Percentiles rank a stretch among this genome's conserved stretches.
Conservation (phyloP, 306 rosid species). For the Biancaea sappan region DNA sequence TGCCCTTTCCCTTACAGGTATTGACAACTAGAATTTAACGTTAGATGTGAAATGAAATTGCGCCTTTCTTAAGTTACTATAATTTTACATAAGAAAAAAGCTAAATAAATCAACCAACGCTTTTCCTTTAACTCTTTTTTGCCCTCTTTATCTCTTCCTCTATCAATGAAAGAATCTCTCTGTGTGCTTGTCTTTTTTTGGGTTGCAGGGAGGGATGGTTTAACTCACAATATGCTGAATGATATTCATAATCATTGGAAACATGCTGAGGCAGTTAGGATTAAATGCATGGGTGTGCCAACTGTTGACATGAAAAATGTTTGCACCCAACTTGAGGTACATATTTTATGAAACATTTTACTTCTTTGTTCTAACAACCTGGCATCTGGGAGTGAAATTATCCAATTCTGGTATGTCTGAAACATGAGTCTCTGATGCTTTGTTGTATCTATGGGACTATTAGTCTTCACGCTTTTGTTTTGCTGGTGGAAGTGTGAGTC, state of each 20-base stretch:
- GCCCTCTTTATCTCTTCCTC: not conserved
- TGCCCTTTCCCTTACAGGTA: not conserved
- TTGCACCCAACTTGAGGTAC: conserved; percentile 82
- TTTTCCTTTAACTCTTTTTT: not conserved
- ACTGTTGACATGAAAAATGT: conserved; percentile 93
- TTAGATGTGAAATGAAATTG: not conserved
- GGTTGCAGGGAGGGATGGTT: conserved; percentile 86
- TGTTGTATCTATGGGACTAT: not conserved
- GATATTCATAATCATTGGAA: conserved; percentile 89
- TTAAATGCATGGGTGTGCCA: conserved; percentile 89
- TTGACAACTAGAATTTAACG: not conserved
- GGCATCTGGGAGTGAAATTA: not conserved
- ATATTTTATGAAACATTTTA: not conserved
- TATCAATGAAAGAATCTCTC: conserved; percentile 16
- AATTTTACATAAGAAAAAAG: not conserved
- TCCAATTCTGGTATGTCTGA: conserved; percentile 16
- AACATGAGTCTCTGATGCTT: not conserved
- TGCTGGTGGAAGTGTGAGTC: not conserved
- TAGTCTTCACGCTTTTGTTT: not conserved
- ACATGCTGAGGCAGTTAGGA: conserved; percentile 77
- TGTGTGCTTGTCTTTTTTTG: not conserved
- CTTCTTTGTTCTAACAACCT: not conserved
- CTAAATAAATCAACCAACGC: conserved; percentile 9
- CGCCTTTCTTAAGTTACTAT: not conserved
- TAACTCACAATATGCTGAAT: conserved; percentile 92